Percentiles rank a stretch among this genome's conserved stretches.
Evolutionary conservation across 2,329 filamentous ascomycete species (phyloP).

Genomic region (Diaporthe sp.): DNA sequence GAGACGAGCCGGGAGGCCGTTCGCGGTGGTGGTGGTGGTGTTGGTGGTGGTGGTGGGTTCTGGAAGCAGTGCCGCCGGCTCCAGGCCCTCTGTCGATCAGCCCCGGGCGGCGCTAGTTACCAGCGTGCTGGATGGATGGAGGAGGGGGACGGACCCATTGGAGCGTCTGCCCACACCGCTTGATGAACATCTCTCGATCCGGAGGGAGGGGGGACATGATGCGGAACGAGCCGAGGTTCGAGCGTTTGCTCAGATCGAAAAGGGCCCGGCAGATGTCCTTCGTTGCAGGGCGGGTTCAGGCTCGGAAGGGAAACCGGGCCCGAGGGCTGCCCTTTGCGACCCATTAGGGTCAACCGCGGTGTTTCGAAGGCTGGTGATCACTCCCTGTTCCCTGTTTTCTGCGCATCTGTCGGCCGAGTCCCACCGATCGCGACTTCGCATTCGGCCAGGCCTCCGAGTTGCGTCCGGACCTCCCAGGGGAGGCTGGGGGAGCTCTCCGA

Average conservation of each 20-base stretch:
- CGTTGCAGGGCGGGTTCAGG: neutral
- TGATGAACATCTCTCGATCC: neutral
- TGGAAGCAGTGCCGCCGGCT: neutral
- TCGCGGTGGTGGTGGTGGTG: neutral
- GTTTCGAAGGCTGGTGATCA: neutral
- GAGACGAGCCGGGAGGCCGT: too few relatives aligned
- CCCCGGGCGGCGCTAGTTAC: neutral
- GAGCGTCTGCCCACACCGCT: neutral
- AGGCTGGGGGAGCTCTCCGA: neutral
- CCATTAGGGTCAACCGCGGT: neutral
- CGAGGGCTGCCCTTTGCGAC: neutral
- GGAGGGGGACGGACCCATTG: neutral
- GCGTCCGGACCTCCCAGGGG: neutral
- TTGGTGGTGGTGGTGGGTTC: neutral
- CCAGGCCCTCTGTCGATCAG: conserved; percentile 9
- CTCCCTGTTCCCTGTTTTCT: neutral
- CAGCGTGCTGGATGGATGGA: neutral
- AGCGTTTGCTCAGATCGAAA: neutral
- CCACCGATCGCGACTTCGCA: neutral
- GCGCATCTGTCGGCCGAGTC: neutral
- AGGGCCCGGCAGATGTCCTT: conserved; percentile 9
- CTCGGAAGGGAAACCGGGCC: neutral
- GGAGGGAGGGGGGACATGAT: neutral
- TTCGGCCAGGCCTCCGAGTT: neutral
- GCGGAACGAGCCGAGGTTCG: neutral